Conservation (phyloP, 2,329 filamentous ascomycete genomes). For the Penicillium sp. region DNA sequence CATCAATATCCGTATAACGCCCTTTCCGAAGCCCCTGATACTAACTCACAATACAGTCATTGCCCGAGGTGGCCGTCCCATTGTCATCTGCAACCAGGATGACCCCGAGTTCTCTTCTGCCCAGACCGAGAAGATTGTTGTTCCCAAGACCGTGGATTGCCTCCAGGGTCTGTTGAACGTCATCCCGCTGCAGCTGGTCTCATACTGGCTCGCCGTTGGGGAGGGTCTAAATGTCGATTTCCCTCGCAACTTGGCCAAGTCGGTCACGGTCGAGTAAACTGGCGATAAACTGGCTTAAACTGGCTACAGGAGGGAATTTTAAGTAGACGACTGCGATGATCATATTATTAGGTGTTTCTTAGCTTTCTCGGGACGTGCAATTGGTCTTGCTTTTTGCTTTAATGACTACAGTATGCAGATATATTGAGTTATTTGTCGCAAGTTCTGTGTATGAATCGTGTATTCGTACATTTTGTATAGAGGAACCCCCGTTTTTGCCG, state of each 20-base stretch:
- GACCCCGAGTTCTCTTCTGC: constrained; percentile 85
- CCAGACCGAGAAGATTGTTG: constrained; percentile 94
- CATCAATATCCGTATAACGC: background rate
- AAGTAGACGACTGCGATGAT: constrained; percentile 25
- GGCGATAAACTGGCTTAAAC: background rate
- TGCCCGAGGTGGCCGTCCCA: constrained; percentile 90
- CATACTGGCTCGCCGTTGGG: constrained; percentile 96
- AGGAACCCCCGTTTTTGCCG: constrained; percentile 11
- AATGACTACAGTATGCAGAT: background rate
- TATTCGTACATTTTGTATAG: background rate
- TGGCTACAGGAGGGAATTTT: background rate
- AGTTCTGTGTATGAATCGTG: background rate
- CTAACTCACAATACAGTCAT: constrained; percentile 60
- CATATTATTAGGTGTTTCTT: constrained; percentile 23
- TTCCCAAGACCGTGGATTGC: constrained; percentile 90
- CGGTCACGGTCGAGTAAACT: constrained; percentile 90
- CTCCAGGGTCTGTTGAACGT: constrained; percentile 97
- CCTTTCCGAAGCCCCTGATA: constrained; percentile 7
- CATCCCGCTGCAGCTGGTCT: constrained; percentile 93
- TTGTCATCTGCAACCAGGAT: constrained; percentile 92
- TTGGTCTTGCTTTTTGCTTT: constrained; percentile 3
- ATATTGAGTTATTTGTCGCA: background rate
- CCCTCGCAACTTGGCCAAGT: constrained; percentile 97
- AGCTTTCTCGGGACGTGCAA: constrained; percentile 19
- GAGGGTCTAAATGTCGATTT: constrained; percentile 98